Evolutionary conservation across 305 asterid genomes (phyloP).

Genomic region (Solanum hybrid): DNA sequence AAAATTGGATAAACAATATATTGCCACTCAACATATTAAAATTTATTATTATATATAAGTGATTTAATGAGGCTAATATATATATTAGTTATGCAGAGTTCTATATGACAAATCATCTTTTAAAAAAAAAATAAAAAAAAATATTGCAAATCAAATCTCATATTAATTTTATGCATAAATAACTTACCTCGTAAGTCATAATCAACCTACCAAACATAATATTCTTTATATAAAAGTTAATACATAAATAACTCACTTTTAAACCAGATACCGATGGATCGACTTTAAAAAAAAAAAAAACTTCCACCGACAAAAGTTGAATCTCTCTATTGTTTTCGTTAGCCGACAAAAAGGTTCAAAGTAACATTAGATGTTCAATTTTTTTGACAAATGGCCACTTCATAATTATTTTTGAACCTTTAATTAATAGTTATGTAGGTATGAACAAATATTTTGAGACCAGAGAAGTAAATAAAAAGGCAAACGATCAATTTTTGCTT

Average conservation of each 20-base stretch:
- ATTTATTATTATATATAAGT: not conserved
- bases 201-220: not conserved
- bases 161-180: not conserved
- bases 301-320: not conserved
- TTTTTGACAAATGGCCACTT: not conserved
- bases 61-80: too few species aligned
- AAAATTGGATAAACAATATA: not conserved
- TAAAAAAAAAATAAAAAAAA: too few species aligned
- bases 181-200: not conserved
- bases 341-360: not conserved
- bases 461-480: not conserved
- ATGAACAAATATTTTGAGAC: not conserved
- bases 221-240: not conserved
- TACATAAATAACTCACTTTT: too few species aligned
- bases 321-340: not conserved
- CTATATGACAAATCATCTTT: too few species aligned
- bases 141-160: not conserved
- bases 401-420: not conserved
- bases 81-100: too few species aligned
- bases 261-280: accelerated
- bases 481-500: not conserved
- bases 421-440: not conserved
- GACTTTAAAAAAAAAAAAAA: not conserved
- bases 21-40: not conserved
- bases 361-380: not conserved